Evolutionary conservation across 1,284 basidiomycete species (phyloP), one percentile per base, ranked within the genome.

Genomic region (Schizophyllum amplum): DNA sequence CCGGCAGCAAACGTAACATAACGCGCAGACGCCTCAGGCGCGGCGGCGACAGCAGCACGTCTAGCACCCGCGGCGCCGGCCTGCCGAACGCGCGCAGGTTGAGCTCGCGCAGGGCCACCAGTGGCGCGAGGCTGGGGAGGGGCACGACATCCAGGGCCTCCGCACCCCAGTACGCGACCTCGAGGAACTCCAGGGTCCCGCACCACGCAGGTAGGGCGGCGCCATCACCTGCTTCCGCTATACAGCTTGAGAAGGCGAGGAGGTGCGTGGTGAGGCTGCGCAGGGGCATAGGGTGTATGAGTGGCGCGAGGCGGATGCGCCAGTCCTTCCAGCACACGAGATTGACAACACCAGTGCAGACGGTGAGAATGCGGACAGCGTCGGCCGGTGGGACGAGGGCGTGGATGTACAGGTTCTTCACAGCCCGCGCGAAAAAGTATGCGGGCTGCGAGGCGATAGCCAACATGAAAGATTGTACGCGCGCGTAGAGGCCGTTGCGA

Each of bases 381-480:
- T 64, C 64, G 9, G 33, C 0, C 13, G 63, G 61, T 5, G 57
- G 26, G 54, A 69, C 20, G 24, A 59, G 53, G 33, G 52, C 60
- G n/a, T 64, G 65, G 5, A 70, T 49, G 49, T 69, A 66, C 1
- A 72, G 60, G 7, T 62, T 57, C 52, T 68, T 69, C 26, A 70
- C 66, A 46, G 63, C 61, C 49, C 57, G 59, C 3, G 63, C 63
- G 52, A 71, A 70, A 61, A 72, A 72, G 49, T 55, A 57, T 2
- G 65, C 50, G 0, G 68, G 66, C 22, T 65, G 62, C 1, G 63
- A 56, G 11, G 62, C 56, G 56, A 71, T 58, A 5, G 69, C 70
- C 2, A 58, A 58, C n/a, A 70, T 54, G 59, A 71, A 68, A 24
- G 60, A 58, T 1, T 42, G 11, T 9, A 42, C 33, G 33, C 57